Evolutionary conservation across 805 yeast genomes (phyloP).

Genomic region (Kodamaea neixiangensis): DNA sequence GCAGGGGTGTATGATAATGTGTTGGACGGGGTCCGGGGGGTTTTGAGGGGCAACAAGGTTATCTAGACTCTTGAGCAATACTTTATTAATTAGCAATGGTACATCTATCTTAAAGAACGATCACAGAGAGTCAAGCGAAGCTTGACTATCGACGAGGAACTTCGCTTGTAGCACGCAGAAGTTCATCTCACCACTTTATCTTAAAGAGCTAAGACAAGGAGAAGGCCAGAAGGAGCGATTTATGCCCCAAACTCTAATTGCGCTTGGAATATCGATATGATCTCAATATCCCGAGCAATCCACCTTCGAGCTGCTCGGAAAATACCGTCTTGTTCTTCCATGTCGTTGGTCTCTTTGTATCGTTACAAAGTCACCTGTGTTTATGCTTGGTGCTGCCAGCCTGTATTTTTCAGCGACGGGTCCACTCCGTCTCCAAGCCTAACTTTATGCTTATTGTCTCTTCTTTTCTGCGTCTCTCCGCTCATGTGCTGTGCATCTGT

Average conservation of each 20-base stretch:
- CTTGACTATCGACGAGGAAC: too few species aligned
- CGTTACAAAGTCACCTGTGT: neutral
- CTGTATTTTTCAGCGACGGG: neutral
- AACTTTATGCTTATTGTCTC: neutral
- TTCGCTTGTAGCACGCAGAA: too few species aligned
- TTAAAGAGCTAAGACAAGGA: too few species aligned
- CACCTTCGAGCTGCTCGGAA: neutral
- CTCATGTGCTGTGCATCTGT: too few species aligned
- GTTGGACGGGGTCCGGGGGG: conserved; percentile 42
- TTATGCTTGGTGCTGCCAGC: neutral
- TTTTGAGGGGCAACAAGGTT: conserved; percentile 12
- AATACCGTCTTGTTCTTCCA: neutral
- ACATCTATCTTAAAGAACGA: too few species aligned
- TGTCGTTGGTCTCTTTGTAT: neutral
- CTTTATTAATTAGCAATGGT: too few species aligned
- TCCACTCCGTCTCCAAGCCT: neutral
- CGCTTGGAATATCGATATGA: neutral
- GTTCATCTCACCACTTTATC: too few species aligned
- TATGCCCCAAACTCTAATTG: neutral
- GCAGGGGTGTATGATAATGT: conserved; percentile 54
- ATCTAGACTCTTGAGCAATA: too few species aligned
- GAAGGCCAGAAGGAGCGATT: neutral
- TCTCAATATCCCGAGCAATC: neutral
- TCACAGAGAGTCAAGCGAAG: too few species aligned
- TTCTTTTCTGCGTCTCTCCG: neutral